Conservation (phyloP, 345 rosid species). For the Murraya koenigii region DNA sequence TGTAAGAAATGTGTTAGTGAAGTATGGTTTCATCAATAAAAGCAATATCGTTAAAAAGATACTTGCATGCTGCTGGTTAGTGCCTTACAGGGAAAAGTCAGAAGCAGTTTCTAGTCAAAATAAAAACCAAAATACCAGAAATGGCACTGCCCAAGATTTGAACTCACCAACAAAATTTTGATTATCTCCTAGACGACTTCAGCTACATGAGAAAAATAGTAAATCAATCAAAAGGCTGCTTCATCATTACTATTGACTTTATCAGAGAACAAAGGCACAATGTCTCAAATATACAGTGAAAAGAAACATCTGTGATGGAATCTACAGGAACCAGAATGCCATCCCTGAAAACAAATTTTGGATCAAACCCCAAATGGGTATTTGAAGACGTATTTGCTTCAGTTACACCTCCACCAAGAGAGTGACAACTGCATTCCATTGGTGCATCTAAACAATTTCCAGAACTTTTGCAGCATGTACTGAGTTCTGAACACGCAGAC, state of each 20-base stretch:
- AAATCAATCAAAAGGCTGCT: slow-evolving; percentile 47
- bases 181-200: slow-evolving; percentile 14
- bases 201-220: slow-evolving; percentile 11
- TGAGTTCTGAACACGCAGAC: slow-evolving; percentile 20
- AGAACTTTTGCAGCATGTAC: slow-evolving; percentile 40
- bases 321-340: slow-evolving; percentile 61
- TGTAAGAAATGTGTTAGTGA: too few species aligned
- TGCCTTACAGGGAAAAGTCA: slow-evolving; percentile 8
- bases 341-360: slow-evolving; percentile 57
- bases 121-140: not conserved
- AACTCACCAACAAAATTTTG: slow-evolving; percentile 20
- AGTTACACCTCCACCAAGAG: slow-evolving; percentile 21
- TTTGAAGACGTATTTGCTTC: slow-evolving; percentile 23
- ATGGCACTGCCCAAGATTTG: not conserved
- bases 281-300: slow-evolving; percentile 71
- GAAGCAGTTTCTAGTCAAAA: not conserved
- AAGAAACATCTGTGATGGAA: slow-evolving; percentile 30
- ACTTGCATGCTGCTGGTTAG: slow-evolving; percentile 16
- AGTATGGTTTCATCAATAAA: not conserved
- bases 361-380: slow-evolving; percentile 33
- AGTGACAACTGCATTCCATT: slow-evolving; percentile 60
- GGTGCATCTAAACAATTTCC: slow-evolving; percentile 28
- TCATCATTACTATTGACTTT: slow-evolving; percentile 50
- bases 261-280: slow-evolving; percentile 76
- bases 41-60: slow-evolving; percentile 9